Base-by-base conservation (phyloP, 768 basidiomycete genomes). In the Symmetrospora coprosmae region DNA sequence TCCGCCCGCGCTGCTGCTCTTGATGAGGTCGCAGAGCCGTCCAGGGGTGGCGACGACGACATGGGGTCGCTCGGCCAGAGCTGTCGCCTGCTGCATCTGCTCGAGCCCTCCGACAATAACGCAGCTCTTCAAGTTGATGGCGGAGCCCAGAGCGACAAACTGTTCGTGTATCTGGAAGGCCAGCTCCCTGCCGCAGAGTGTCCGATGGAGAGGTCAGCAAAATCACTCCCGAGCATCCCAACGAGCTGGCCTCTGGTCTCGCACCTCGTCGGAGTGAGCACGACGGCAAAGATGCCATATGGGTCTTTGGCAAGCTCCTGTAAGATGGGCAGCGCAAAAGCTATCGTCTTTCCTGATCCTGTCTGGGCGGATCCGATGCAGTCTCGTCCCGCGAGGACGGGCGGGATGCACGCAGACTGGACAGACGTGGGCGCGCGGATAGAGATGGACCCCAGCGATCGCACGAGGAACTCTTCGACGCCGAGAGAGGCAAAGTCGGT, bases 81-180 rank as follows among this genome's bases (percentile, higher is more conserved):
- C 89, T 17, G 87, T 75, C 0, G 92, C 87, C 71, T 99, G 94
- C 1, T 81, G 71, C 77, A 94, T 88, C 84, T 92, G 92, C 68
- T 99, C 94, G 88, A 99, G 92, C 4, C 94, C 94, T 17, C 94
- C 94, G 1, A 97, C 90, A 31, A 96, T 76, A 7, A 96, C 89
- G 9, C 85, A 80, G 8, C 89, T 92, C 30, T 82, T 82, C 47
- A 88, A 73, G 68, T 84, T 88, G 61, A 94, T 74, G 11, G 87
- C 76, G 17, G 80, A 77, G 25, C 94, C 92, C 1, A 99, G 78
- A 4, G 90, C 90, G 1, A 83, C 81, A 71, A 97, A 96, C 71
- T 99, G 94, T 64, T 96, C 92, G 1, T 90, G 80, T 49, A 99
- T 89, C 70, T 99, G 94, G 70, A 96, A 96, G 0, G 94, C 94